phyloP scores from a whole-genome alignment of 1,284 basidiomycete genomes.

The Tilletia indica region DNA sequence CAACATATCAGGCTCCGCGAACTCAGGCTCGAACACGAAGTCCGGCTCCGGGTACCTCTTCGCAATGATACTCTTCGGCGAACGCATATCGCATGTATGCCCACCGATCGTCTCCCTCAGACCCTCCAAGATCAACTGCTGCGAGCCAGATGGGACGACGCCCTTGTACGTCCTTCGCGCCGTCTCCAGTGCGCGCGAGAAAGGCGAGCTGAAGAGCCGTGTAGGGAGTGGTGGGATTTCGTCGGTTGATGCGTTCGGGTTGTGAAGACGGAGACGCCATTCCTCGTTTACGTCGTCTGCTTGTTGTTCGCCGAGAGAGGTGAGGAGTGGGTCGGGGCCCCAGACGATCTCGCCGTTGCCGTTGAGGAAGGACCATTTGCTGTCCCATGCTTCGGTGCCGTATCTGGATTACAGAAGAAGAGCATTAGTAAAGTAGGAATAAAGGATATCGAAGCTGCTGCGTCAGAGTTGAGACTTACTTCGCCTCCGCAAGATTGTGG shows the following conservation, averaged over 20 bases:
- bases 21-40: conserved; percentile 25
- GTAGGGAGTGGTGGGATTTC: conserved; percentile 31
- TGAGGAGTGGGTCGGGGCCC: conserved; percentile 37
- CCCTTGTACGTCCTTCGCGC: conserved; percentile 32
- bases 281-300: conserved; percentile 33
- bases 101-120: conserved; percentile 27
- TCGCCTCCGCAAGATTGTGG: conserved; percentile 36
- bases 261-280: conserved; percentile 28
- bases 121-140: conserved; percentile 32
- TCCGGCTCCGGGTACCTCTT: conserved; percentile 27
- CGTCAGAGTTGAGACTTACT: background rate
- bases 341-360: conserved; percentile 32
- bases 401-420: conserved; percentile 22
- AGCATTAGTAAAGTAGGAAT: background rate
- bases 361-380: conserved; percentile 30
- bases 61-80: conserved; percentile 24
- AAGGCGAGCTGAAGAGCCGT: conserved; percentile 28
- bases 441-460: background rate
- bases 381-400: conserved; percentile 33
- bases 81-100: conserved; percentile 38
- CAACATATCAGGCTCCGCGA: conserved; percentile 12
- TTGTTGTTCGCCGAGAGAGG: conserved; percentile 33
- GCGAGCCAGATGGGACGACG: conserved; percentile 20
- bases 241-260: conserved; percentile 22
- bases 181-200: conserved; percentile 31